Percentiles rank a stretch among this genome's conserved stretches.
Evolutionary conservation across 371 early-diverging fungal genomes (phyloP).

Genomic region (Saksenaea oblongispora): DNA sequence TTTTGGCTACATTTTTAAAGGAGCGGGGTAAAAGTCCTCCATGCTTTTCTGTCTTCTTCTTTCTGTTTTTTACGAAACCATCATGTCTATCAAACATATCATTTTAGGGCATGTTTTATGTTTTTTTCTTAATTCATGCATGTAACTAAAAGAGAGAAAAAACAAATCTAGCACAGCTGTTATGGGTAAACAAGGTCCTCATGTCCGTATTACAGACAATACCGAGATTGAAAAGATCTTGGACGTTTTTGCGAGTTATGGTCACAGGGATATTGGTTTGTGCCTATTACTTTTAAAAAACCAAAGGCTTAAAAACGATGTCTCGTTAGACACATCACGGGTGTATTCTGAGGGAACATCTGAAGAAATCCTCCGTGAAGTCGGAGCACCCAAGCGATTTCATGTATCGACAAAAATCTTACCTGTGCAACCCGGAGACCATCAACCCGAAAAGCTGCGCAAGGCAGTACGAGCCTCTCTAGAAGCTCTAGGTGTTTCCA

Average conservation of each 20-base stretch:
- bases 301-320: background rate
- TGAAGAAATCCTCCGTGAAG: constrained; percentile 47
- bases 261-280: constrained; percentile 49
- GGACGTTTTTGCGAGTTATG: constrained; percentile 36
- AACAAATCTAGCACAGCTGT: background rate
- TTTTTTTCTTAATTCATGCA: background rate
- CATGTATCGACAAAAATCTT: constrained; percentile 60
- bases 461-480: constrained; percentile 36
- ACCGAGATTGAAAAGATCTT: constrained; percentile 39
- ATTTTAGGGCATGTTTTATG: background rate
- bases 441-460: constrained; percentile 49
- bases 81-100: background rate
- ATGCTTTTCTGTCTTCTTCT: too few species aligned
- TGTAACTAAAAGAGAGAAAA: background rate
- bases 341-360: constrained; percentile 55
- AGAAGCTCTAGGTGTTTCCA: constrained; percentile 30
- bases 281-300: background rate
- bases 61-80: background rate
- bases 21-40: too few species aligned
- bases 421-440: constrained; percentile 55
- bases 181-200: background rate
- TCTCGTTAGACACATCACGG: constrained; percentile 26
- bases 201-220: constrained; percentile 39
- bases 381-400: constrained; percentile 31
- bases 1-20: too few species aligned